Percentiles rank a stretch among this genome's conserved stretches.
These are phyloP conservation scores for Diaporthe longicolla DNA, from an alignment of 2,329 filamentous ascomycete genomes.

Conservation along the genomic window DNA sequence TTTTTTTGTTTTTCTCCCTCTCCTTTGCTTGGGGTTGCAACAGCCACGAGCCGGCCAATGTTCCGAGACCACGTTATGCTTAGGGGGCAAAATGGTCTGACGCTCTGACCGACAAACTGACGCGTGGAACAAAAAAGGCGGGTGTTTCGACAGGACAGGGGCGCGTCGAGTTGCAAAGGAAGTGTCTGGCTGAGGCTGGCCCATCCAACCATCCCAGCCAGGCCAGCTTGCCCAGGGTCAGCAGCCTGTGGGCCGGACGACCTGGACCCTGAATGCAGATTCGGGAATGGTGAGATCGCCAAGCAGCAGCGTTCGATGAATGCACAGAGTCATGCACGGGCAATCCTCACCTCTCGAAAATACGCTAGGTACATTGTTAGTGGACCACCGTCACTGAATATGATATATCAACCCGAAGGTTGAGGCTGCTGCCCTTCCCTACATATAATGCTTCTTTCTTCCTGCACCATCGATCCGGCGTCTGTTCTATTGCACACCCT, in stretches of 20 bases:
- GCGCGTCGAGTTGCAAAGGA: slow-evolving; percentile 16
- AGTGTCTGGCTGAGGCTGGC: slow-evolving; percentile 12
- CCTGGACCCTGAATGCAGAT: slow-evolving; percentile 19
- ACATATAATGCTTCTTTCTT: neutral
- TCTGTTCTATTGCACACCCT: neutral
- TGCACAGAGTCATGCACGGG: slow-evolving; percentile 14
- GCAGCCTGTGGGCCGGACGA: neutral
- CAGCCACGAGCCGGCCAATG: slow-evolving; percentile 22
- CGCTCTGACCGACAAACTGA: slow-evolving; percentile 19
- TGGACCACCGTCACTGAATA: neutral
- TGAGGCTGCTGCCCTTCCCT: neutral
- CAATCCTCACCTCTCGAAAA: neutral
- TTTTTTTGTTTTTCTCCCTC: neutral
- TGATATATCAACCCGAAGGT: neutral
- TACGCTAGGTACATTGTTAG: neutral
- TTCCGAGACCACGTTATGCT: slow-evolving; percentile 27
- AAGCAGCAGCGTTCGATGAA: slow-evolving; percentile 1
- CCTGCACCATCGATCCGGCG: neutral
- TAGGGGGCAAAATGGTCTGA: slow-evolving; percentile 28
- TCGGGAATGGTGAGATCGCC: slow-evolving; percentile 18
- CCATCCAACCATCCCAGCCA: too few relatives aligned
- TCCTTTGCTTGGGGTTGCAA: neutral
- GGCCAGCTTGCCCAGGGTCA: neutral
- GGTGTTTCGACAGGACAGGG: slow-evolving; percentile 11
- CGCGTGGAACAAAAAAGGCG: slow-evolving; percentile 16